Evolutionary conservation across 2,329 filamentous ascomycete species (phyloP).

Genomic region (Diaporthe batatas): DNA sequence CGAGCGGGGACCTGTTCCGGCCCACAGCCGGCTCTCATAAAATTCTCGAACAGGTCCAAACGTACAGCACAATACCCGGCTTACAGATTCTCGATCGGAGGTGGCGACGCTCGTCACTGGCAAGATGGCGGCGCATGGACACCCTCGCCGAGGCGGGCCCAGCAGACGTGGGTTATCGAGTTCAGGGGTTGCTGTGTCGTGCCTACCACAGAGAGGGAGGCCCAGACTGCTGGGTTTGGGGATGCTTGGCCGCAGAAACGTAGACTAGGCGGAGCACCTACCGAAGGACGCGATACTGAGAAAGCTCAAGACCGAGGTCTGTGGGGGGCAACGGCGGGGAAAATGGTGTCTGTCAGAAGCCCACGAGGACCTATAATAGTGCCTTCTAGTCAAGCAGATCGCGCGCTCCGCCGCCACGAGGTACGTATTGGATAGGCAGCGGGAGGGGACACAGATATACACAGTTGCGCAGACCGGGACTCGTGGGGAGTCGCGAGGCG

Average conservation of each 20-base stretch:
- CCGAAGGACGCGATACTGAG: slow-evolving; percentile 34
- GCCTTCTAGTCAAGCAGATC: slow-evolving; percentile 24
- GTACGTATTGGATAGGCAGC: slow-evolving; percentile 1
- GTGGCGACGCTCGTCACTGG: slow-evolving; percentile 19
- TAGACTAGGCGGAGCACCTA: slow-evolving; percentile 36
- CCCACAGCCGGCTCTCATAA: not conserved
- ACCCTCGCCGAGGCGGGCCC: slow-evolving; percentile 12
- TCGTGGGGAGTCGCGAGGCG: not conserved
- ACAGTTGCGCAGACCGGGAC: not conserved
- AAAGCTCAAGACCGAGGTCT: slow-evolving; percentile 36
- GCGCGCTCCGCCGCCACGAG: slow-evolving; percentile 20
- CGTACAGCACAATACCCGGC: slow-evolving; percentile 30
- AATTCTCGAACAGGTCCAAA: slow-evolving; percentile 25
- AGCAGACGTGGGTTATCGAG: slow-evolving; percentile 8
- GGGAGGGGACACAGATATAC: slow-evolving; percentile 25
- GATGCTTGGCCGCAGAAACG: slow-evolving; percentile 1
- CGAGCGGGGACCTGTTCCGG: not conserved
- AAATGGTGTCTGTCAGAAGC: slow-evolving; percentile 23
- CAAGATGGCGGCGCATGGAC: slow-evolving; percentile 1
- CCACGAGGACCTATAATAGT: slow-evolving; percentile 24
- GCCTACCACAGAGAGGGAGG: slow-evolving; percentile 16
- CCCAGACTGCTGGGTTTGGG: slow-evolving; percentile 20
- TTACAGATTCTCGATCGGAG: slow-evolving; percentile 19
- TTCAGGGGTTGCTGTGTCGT: slow-evolving; percentile 8
- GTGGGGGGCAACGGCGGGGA: slow-evolving; percentile 32